Conservation (phyloP, 202 grass and related monocot species). For the Bolboschoenoplectus hybrid region DNA sequence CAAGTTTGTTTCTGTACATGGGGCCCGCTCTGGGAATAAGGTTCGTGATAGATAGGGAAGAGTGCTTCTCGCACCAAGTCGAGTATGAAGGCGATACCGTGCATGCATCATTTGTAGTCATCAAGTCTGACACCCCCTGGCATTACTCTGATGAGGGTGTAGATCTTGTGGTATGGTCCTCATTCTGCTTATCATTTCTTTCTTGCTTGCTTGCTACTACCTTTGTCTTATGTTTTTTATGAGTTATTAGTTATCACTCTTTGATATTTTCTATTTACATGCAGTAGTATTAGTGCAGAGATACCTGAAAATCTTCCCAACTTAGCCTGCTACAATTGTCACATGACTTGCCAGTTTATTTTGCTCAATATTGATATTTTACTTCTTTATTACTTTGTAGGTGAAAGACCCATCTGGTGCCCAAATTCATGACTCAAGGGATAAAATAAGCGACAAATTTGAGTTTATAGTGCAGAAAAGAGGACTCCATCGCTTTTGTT, state of each 20-base stretch:
- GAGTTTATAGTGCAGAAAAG: slow-evolving; percentile 72
- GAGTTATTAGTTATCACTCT: background rate
- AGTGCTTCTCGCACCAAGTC: slow-evolving; percentile 86
- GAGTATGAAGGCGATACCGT: slow-evolving; percentile 85
- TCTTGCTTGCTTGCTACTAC: background rate
- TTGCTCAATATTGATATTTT: slow-evolving; percentile 14
- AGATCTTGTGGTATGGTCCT: slow-evolving; percentile 78
- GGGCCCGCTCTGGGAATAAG: slow-evolving; percentile 52
- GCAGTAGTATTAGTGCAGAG: background rate
- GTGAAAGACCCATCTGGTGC: slow-evolving; percentile 66
- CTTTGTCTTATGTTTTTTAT: slow-evolving; percentile 22
- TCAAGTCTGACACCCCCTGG: slow-evolving; percentile 85
- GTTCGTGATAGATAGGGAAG: slow-evolving; percentile 91
- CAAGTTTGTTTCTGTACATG: slow-evolving; percentile 35
- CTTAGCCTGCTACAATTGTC: background rate
- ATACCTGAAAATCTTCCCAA: slow-evolving; percentile 19
- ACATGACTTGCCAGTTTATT: background rate
- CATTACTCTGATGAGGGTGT: slow-evolving; percentile 81
- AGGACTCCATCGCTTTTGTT: slow-evolving; percentile 83
- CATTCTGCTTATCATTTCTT: background rate
- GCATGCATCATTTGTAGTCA: slow-evolving; percentile 85
- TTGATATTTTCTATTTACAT: slow-evolving; percentile 23
- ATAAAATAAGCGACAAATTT: slow-evolving; percentile 74
- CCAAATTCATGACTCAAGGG: slow-evolving; percentile 72
- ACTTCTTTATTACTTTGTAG: slow-evolving; percentile 46